Conservation (phyloP, 129 eudicot genomes). For the Deinandra increscens region DNA sequence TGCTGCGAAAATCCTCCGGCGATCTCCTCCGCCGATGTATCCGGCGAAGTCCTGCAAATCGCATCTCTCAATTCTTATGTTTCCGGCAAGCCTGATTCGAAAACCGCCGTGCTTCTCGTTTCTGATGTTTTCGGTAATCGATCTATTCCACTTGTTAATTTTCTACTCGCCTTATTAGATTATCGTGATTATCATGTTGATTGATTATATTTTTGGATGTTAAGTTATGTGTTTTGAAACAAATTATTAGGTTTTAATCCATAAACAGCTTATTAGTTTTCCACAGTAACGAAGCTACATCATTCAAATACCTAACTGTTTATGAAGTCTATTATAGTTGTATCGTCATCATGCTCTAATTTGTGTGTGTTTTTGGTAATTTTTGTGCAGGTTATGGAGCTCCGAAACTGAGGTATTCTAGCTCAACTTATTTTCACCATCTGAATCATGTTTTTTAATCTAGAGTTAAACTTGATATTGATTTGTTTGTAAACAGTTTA, state of each 20-base stretch:
- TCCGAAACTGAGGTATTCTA: conserved; percentile 45
- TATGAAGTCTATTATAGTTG: no score
- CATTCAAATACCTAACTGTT: not conserved
- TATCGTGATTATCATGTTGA: not conserved
- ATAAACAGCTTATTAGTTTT: not conserved
- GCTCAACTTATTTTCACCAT: not conserved
- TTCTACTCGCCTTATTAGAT: not conserved
- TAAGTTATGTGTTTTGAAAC: not conserved
- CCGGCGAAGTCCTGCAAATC: conserved; percentile 28
- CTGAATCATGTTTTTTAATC: not conserved
- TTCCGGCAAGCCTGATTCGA: conserved; percentile 35
- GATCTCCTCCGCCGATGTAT: conserved; percentile 14
- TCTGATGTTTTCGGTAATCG: conserved; percentile 36
- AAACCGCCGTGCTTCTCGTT: conserved; percentile 35
- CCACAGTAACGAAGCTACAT: conserved; percentile 6
- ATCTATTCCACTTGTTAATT: not conserved
- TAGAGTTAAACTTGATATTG: not conserved
- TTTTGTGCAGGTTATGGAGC: conserved; percentile 49
- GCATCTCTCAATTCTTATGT: conserved; percentile 40
- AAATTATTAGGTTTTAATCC: not conserved
- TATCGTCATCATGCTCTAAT: not conserved
- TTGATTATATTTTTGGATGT: not conserved
- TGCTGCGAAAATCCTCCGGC: conserved; percentile 45
- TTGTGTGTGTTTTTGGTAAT: not conserved
- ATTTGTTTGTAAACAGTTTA: conserved; percentile 2